phyloP scores from a whole-genome alignment of 2,329 filamentous ascomycete genomes.

The Xylaria polymorpha region DNA sequence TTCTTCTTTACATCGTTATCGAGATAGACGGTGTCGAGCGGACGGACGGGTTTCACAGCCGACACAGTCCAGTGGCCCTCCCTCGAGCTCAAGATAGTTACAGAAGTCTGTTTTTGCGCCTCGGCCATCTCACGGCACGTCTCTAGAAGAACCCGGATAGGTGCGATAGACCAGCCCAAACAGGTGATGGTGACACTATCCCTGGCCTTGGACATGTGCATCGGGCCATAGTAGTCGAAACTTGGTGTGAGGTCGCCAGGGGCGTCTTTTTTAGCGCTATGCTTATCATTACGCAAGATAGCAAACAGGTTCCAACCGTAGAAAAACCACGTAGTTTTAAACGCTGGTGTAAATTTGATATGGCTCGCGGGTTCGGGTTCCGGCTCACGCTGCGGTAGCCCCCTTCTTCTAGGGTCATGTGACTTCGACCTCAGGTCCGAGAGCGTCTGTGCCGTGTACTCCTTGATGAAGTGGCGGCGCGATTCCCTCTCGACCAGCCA shows the following conservation, averaged over 20 bases:
- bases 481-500: constrained; percentile 41
- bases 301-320: constrained; percentile 51
- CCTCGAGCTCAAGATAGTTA: constrained; percentile 53
- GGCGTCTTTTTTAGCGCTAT: neutral
- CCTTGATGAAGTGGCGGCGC: constrained; percentile 18
- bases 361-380: neutral
- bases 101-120: constrained; percentile 52
- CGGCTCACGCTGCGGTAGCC: neutral
- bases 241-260: neutral
- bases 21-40: constrained; percentile 53
- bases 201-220: neutral
- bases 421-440: neutral
- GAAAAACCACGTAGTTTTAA: constrained; percentile 54
- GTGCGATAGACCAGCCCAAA: constrained; percentile 51
- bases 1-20: constrained; percentile 63
- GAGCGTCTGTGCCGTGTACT: constrained; percentile 30
- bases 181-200: constrained; percentile 49
- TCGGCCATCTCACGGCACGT: constrained; percentile 50
- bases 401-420: neutral
- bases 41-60: constrained; percentile 51
- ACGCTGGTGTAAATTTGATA: constrained; percentile 53
- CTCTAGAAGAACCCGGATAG: constrained; percentile 49
- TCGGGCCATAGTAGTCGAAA: constrained; percentile 8
- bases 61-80: constrained; percentile 52
- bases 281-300: constrained; percentile 45